Conservation (phyloP, 78 protist genomes). For the Dictyostelium brefeldianum region DNA sequence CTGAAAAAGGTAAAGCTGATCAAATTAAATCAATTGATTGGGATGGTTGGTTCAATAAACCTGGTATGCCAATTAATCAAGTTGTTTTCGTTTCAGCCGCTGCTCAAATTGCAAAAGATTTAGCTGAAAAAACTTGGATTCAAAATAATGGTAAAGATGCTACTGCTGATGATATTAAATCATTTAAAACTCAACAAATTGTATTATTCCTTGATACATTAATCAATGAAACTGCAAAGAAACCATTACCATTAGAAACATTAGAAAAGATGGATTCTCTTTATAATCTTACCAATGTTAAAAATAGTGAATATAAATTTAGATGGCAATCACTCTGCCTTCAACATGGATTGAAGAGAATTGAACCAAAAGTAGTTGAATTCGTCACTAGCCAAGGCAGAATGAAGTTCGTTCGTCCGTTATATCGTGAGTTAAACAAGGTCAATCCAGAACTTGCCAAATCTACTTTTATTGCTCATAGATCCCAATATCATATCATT, state of each 20-base stretch:
- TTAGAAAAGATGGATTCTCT: conserved; percentile 56
- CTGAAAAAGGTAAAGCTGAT: conserved; percentile 26
- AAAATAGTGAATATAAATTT: conserved; percentile 76
- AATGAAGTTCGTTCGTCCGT: conserved; percentile 91
- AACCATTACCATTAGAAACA: conserved; percentile 1
- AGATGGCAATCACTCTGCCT: conserved; percentile 68
- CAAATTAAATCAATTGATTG: conserved; percentile 74
- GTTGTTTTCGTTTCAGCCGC: background rate
- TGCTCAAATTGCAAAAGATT: conserved; percentile 15
- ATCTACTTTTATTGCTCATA: conserved; percentile 59
- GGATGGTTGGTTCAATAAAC: conserved; percentile 83
- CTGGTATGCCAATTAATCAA: conserved; percentile 86
- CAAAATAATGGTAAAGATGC: conserved; percentile 5
- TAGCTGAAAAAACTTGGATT: conserved; percentile 54
- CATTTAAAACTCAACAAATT: conserved; percentile 63
- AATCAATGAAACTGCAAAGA: background rate
- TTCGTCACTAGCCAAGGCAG: conserved; percentile 85
- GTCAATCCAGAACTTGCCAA: conserved; percentile 59
- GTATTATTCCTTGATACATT: conserved; percentile 61
- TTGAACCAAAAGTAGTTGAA: conserved; percentile 53
- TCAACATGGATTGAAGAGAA: conserved; percentile 16
- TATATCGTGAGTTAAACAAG: conserved; percentile 77
- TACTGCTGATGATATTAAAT: background rate
- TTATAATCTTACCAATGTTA: conserved; percentile 22
- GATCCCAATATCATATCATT: conserved; percentile 79